These are phyloP conservation scores for Blastocystis hominis DNA, from an alignment of 352 stramenopile species.

Conservation along the genomic window DNA sequence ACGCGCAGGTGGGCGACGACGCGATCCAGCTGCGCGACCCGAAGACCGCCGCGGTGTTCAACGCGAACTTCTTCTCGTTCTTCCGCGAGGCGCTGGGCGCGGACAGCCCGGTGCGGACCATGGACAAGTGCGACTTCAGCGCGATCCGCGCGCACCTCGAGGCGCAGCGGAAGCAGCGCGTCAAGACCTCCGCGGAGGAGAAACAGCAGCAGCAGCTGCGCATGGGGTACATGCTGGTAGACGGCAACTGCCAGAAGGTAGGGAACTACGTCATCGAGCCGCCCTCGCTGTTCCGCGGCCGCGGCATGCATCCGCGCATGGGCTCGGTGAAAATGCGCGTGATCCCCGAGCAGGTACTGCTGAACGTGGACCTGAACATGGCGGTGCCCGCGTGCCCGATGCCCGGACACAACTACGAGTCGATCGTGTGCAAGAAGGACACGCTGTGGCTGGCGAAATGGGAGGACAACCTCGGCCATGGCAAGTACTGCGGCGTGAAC, in stretches of 20 bases:
- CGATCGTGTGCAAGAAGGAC: conserved; percentile 84
- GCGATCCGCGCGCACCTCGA: conserved; percentile 81
- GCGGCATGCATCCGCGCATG: conserved; percentile 96
- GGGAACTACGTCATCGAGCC: conserved; percentile 92
- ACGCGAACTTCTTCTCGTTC: conserved; percentile 95
- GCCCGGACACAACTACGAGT: conserved; percentile 86
- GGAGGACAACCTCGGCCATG: conserved; percentile 94
- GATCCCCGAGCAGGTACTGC: conserved; percentile 84
- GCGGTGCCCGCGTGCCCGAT: conserved; percentile 78
- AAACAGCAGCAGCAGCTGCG: conserved; percentile 81
- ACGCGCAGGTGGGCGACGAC: conserved; percentile 66
- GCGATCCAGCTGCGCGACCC: conserved; percentile 89
- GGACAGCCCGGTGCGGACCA: conserved; percentile 81
- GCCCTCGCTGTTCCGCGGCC: conserved; percentile 89
- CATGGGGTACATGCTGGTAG: conserved; percentile 89
- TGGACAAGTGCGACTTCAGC: conserved; percentile 93
- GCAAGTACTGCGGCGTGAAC: conserved; percentile 80
- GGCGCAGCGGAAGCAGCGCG: conserved; percentile 76
- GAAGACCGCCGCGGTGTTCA: conserved; percentile 91
- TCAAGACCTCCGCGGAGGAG: conserved; percentile 69
- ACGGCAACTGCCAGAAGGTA: conserved; percentile 93
- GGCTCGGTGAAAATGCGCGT: conserved; percentile 82
- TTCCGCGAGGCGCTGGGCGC: conserved; percentile 81
- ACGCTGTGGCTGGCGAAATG: conserved; percentile 82
- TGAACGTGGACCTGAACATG: conserved; percentile 88